Evolutionary conservation across 1,284 basidiomycete genomes (phyloP).

Genomic region (Ustilago sp.): DNA sequence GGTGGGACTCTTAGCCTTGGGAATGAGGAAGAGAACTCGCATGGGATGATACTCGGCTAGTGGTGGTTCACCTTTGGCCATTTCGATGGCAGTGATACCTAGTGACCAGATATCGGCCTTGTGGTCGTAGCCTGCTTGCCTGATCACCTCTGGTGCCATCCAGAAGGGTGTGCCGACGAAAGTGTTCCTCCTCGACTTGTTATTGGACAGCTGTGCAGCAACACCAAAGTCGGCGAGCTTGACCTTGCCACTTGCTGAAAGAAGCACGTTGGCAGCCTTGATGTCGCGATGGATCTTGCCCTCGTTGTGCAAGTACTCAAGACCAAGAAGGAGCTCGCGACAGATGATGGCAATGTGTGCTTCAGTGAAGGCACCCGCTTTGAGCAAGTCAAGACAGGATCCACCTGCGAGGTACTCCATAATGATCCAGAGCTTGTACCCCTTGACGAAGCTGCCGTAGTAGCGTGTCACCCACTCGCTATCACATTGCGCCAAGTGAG

Average conservation of each 20-base stretch:
- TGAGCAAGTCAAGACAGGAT: constrained; percentile 95
- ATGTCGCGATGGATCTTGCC: constrained; percentile 98
- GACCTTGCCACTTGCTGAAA: constrained; percentile 89
- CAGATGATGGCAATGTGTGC: constrained; percentile 93
- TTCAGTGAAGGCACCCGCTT: constrained; percentile 89
- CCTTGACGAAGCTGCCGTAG: constrained; percentile 95
- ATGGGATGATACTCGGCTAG: constrained; percentile 72
- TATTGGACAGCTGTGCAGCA: constrained; percentile 84
- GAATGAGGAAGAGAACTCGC: constrained; percentile 72
- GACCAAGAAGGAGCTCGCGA: constrained; percentile 89
- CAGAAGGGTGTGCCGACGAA: constrained; percentile 94
- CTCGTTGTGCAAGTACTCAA: constrained; percentile 93
- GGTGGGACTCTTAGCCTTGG: constrained; percentile 82
- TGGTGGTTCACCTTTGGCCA: constrained; percentile 72
- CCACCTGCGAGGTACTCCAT: constrained; percentile 99
- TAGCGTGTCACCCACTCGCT: constrained; percentile 96
- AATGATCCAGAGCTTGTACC: constrained; percentile 98
- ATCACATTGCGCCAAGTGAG: constrained; percentile 92
- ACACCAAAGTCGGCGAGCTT: constrained; percentile 98
- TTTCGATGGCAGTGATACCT: constrained; percentile 71
- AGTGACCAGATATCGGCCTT: constrained; percentile 72
- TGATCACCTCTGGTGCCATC: constrained; percentile 98
- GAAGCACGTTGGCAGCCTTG: constrained; percentile 95
- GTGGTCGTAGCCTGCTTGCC: constrained; percentile 81
- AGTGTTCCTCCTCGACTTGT: constrained; percentile 85